Evolutionary conservation across 1,284 basidiomycete genomes (phyloP).

Genomic region (Takashimella koratensis): DNA sequence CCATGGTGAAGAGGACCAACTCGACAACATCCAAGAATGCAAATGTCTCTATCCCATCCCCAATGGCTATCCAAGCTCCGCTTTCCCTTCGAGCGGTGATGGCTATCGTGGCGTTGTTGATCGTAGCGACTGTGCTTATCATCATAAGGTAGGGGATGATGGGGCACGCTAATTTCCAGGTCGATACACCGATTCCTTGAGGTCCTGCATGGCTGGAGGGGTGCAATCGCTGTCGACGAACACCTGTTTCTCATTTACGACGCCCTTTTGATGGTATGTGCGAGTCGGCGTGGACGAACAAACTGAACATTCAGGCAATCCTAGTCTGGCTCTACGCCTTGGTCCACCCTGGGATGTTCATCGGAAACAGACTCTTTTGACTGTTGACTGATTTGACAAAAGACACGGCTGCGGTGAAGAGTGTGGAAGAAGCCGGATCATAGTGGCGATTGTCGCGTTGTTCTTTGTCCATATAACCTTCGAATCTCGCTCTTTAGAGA

Average conservation of each 20-base stretch:
- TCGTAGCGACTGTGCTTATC: conserved; percentile 35
- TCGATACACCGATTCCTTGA: conserved; percentile 46
- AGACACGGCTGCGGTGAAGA: too few relatives aligned
- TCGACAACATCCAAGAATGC: not conserved
- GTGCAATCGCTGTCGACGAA: conserved; percentile 38
- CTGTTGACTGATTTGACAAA: too few relatives aligned
- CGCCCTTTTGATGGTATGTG: conserved; percentile 31
- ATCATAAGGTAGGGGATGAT: conserved; percentile 35
- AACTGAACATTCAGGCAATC: not conserved
- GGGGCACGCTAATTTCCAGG: conserved; percentile 10
- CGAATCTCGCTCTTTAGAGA: too few relatives aligned
- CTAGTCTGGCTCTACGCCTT: conserved; percentile 14
- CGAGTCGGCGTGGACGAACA: not conserved
- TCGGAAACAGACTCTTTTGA: too few relatives aligned
- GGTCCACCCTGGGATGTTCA: conserved; percentile 16
- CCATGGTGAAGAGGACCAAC: not conserved
- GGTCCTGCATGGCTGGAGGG: conserved; percentile 40
- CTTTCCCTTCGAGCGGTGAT: too few relatives aligned
- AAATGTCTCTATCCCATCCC: not conserved
- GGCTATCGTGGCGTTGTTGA: conserved; percentile 8
- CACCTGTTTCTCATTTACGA: conserved; percentile 36
- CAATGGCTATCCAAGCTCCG: too few relatives aligned
- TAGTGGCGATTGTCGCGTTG: too few relatives aligned
- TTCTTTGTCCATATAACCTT: too few relatives aligned
- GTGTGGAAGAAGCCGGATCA: too few relatives aligned